Evolutionary conservation across 768 basidiomycete genomes (phyloP).

Genomic region (Phaeotremella skinneri): DNA sequence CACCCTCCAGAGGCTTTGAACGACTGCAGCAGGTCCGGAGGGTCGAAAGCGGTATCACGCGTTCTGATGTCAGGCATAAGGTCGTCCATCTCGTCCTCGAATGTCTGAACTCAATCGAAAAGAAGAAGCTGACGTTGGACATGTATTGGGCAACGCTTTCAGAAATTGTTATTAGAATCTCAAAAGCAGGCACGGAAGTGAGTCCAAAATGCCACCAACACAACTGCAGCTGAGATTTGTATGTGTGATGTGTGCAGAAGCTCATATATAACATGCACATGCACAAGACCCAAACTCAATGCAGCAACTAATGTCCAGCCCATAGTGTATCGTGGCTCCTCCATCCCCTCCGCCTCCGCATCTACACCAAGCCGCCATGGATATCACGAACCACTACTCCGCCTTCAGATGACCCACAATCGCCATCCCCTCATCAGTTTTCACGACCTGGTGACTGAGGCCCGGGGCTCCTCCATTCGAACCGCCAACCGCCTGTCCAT

Average conservation of each 20-base stretch:
- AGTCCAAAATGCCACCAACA: too few species aligned
- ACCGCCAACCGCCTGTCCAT: neutral
- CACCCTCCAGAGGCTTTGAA: constrained; percentile 37
- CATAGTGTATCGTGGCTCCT: neutral
- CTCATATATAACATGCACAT: neutral
- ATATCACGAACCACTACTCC: neutral
- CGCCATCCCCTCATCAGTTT: neutral
- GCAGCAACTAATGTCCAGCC: neutral
- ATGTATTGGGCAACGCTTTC: neutral
- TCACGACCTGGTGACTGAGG: neutral
- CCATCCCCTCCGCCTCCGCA: neutral
- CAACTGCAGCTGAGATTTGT: too few species aligned
- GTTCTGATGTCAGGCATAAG: neutral
- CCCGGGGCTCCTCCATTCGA: neutral
- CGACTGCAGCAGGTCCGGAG: constrained; percentile 17
- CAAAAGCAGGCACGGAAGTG: neutral
- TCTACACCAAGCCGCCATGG: too few species aligned
- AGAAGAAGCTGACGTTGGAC: neutral
- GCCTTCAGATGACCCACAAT: constrained; percentile 1
- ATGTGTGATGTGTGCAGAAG: too few species aligned
- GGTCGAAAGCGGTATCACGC: constrained; percentile 6
- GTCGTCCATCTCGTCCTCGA: neutral
- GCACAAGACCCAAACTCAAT: neutral
- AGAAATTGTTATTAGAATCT: too few species aligned
- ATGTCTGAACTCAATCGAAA: neutral